A percentile compares a stretch with the other conserved stretches of the same genome.
phyloP scores from a whole-genome alignment of 306 rosid genomes.

The Quercus parvula region DNA sequence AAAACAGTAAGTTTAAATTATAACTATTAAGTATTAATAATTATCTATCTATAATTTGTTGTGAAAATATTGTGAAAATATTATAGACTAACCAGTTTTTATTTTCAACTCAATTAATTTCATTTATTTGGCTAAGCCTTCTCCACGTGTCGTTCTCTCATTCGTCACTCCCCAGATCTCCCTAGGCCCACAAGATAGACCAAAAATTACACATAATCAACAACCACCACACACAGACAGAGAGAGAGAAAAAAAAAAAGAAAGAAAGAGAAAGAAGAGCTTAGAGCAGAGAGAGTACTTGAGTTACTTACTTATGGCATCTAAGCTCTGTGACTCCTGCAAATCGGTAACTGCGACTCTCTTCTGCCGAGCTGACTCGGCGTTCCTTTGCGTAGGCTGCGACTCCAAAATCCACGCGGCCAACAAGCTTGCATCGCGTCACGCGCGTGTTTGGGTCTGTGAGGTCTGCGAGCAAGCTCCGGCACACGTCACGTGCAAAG shows the following conservation, averaged over 20 bases:
- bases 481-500: constrained; percentile 88
- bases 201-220: not conserved
- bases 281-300: not conserved
- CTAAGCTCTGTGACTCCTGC: constrained; percentile 96
- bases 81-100: fast-evolving
- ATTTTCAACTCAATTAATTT: not conserved
- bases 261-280: not conserved
- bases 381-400: constrained; percentile 73
- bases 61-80: no score
- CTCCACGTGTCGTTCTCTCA: constrained; percentile 28
- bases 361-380: constrained; percentile 90
- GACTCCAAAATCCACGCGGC: constrained; percentile 81
- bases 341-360: constrained; percentile 76
- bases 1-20: no score
- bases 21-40: no score
- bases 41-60: no score
- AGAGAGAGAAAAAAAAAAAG: not conserved
- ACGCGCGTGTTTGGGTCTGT: constrained; percentile 79
- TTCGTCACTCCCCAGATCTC: constrained; percentile 32
- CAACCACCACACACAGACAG: not conserved
- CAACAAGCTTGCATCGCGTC: constrained; percentile 95
- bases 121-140: constrained; percentile 47
- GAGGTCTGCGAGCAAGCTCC: constrained; percentile 96
- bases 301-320: constrained; percentile 44
- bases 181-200: constrained; percentile 46